Conservation (phyloP, 1,139 yeast species). For the Suhomyces maxii region DNA sequence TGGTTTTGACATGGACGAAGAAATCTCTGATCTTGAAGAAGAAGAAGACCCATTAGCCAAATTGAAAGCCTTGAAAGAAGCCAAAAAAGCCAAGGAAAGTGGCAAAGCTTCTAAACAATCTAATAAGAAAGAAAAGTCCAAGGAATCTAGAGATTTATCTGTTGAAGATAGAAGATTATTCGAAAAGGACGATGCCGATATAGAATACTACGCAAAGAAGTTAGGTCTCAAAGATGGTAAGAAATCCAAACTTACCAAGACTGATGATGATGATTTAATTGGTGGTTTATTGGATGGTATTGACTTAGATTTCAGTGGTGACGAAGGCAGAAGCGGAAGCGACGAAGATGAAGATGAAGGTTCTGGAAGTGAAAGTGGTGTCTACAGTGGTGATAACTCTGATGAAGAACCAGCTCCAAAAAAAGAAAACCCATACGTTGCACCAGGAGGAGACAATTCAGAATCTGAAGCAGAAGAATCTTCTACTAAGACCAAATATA, state of each 20-base stretch:
- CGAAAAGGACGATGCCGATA: slow-evolving; percentile 72
- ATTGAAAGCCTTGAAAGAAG: slow-evolving; percentile 20
- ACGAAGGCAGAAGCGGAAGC: slow-evolving; percentile 6
- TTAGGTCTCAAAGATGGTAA: slow-evolving; percentile 66
- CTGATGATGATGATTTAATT: slow-evolving; percentile 64
- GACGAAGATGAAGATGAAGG: slow-evolving; percentile 39
- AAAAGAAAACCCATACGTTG: slow-evolving; percentile 79
- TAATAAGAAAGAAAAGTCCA: slow-evolving; percentile 11
- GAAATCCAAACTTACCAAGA: slow-evolving; percentile 41
- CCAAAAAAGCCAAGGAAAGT: slow-evolving; percentile 9
- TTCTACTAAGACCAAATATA: slow-evolving; percentile 41
- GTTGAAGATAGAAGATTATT: slow-evolving; percentile 46
- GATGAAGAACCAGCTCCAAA: slow-evolving; percentile 31
- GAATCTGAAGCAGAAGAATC: slow-evolving; percentile 15
- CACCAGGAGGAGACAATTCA: slow-evolving; percentile 48
- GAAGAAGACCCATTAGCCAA: slow-evolving; percentile 22
- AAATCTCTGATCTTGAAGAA: slow-evolving; percentile 13
- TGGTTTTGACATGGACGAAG: slow-evolving; percentile 3
- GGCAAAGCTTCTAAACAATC: slow-evolving; percentile 8
- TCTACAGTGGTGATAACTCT: slow-evolving; percentile 17
- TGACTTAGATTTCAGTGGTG: slow-evolving; percentile 53
- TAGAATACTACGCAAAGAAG: slow-evolving; percentile 79
- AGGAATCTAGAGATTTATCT: slow-evolving; percentile 18
- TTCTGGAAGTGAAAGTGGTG: slow-evolving; percentile 20
- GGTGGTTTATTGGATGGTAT: slow-evolving; percentile 79